phyloP scores from a whole-genome alignment of 148 eudicot species.

The Polygonum maritimum region DNA sequence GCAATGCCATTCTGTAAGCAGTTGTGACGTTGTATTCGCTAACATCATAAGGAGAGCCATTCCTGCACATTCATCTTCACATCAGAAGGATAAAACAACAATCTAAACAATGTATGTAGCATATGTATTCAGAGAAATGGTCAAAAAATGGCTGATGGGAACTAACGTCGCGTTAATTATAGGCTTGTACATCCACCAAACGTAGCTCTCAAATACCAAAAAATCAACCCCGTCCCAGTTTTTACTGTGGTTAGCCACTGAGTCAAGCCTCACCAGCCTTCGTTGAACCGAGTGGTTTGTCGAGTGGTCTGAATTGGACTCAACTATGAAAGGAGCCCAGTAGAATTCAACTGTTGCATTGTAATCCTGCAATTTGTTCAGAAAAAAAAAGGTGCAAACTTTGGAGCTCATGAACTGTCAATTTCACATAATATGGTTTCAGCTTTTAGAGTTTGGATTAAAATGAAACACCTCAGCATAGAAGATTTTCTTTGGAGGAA shows the following conservation, averaged over 20 bases:
- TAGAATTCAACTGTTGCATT: slow-evolving; percentile 87
- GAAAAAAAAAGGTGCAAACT: not conserved
- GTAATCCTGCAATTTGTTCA: slow-evolving; percentile 42
- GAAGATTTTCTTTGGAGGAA: slow-evolving; percentile 88
- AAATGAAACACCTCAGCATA: slow-evolving; percentile 46
- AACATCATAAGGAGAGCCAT: slow-evolving; percentile 32
- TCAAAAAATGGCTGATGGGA: not conserved
- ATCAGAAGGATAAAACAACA: not conserved
- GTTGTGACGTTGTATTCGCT: slow-evolving; percentile 64
- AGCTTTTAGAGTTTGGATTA: not conserved
- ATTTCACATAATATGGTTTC: not conserved
- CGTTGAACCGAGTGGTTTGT: slow-evolving; percentile 59
- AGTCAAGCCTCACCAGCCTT: slow-evolving; percentile 68
- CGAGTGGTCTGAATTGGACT: slow-evolving; percentile 87
- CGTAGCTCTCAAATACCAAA: slow-evolving; percentile 81
- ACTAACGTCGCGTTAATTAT: slow-evolving; percentile 76
- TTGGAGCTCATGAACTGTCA: not conserved
- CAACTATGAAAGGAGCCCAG: slow-evolving; percentile 92
- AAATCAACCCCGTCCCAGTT: slow-evolving; percentile 77
- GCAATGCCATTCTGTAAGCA: slow-evolving; percentile 71
- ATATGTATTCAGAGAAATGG: not conserved
- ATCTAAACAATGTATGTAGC: too few relatives aligned
- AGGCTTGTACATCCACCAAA: slow-evolving; percentile 97
- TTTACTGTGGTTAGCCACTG: slow-evolving; percentile 53
- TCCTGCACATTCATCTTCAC: slow-evolving; percentile 22